Evolutionary conservation across 371 early-diverging fungal species (phyloP).

Genomic region (Fennellomyces sp.): DNA sequence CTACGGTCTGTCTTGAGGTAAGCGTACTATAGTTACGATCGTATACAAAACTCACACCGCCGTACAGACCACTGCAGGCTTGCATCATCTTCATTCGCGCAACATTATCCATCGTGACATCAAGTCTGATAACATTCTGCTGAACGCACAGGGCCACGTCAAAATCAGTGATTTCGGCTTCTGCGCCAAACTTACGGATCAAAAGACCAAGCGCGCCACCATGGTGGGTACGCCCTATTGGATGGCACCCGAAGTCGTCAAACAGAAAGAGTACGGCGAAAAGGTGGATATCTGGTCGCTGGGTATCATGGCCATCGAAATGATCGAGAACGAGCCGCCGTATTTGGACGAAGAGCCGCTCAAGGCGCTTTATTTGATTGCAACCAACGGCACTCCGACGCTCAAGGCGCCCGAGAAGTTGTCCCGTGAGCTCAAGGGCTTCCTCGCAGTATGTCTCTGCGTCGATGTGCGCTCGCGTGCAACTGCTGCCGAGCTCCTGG

Average conservation of each 20-base stretch:
- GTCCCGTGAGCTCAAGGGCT: slow-evolving; percentile 83
- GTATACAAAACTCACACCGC: neutral
- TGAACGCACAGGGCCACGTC: slow-evolving; percentile 87
- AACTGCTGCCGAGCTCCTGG: slow-evolving; percentile 80
- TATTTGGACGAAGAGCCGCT: slow-evolving; percentile 95
- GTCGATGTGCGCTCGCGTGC: slow-evolving; percentile 91
- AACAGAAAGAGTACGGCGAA: slow-evolving; percentile 87
- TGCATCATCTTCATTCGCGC: slow-evolving; percentile 90
- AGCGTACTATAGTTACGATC: neutral
- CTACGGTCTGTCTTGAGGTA: slow-evolving; percentile 88
- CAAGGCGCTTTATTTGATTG: slow-evolving; percentile 94
- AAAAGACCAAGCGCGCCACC: slow-evolving; percentile 84
- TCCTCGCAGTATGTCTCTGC: slow-evolving; percentile 86
- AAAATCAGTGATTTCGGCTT: slow-evolving; percentile 96
- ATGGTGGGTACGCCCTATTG: slow-evolving; percentile 95
- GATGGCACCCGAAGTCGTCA: slow-evolving; percentile 94
- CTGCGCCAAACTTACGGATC: slow-evolving; percentile 85
- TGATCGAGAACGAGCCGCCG: slow-evolving; percentile 98
- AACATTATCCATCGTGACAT: slow-evolving; percentile 98
- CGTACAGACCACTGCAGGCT: slow-evolving; percentile 74
- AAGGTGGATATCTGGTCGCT: slow-evolving; percentile 95
- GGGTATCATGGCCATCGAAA: slow-evolving; percentile 97
- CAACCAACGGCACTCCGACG: slow-evolving; percentile 96
- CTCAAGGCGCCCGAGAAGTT: slow-evolving; percentile 86
- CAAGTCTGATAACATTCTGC: slow-evolving; percentile 93